These are phyloP conservation scores for Leptomonas pyrrhocoris DNA, from an alignment of 208 protist genomes.

Conservation along the genomic window DNA sequence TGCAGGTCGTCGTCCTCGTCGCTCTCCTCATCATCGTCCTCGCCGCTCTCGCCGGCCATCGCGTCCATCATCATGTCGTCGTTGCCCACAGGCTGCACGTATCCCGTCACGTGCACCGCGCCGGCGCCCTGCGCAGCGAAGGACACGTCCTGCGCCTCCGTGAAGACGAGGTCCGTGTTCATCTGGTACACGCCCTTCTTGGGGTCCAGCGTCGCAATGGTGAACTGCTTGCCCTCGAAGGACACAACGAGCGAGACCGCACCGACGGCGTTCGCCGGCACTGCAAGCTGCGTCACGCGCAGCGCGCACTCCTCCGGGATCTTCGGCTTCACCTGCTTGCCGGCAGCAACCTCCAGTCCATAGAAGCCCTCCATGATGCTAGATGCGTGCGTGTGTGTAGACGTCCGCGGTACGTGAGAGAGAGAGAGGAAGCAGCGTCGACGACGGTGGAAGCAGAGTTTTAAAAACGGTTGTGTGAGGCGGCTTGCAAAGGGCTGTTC, in stretches of 20 bases:
- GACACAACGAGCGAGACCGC: slow-evolving; percentile 75
- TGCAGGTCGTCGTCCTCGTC: slow-evolving; percentile 46
- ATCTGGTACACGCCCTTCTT: slow-evolving; percentile 84
- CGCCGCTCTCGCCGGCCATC: slow-evolving; percentile 34
- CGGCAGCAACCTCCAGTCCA: slow-evolving; percentile 70
- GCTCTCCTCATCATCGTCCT: slow-evolving; percentile 40
- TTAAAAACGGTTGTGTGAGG: too few species aligned
- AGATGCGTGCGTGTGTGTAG: too few species aligned
- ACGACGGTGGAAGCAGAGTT: too few species aligned
- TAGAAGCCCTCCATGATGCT: slow-evolving; percentile 91
- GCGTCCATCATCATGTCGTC: slow-evolving; percentile 63
- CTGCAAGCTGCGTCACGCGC: slow-evolving; percentile 86
- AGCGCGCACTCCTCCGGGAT: slow-evolving; percentile 85
- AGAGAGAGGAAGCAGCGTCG: too few species aligned
- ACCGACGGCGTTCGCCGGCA: slow-evolving; percentile 79
- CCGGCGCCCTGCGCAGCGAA: slow-evolving; percentile 78
- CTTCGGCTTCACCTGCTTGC: slow-evolving; percentile 84
- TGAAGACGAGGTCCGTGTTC: slow-evolving; percentile 87
- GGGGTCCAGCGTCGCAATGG: slow-evolving; percentile 87
- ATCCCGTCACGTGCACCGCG: slow-evolving; percentile 82
- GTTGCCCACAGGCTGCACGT: slow-evolving; percentile 83
- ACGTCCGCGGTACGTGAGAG: too few species aligned
- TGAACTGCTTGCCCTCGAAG: slow-evolving; percentile 90
- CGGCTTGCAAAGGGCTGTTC: too few species aligned
- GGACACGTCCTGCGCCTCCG: slow-evolving; percentile 71